Percentiles rank a stretch among this genome's conserved stretches.
These are phyloP conservation scores for Rhizopogon roseolus DNA, from an alignment of 768 basidiomycete genomes.

Conservation along the genomic window DNA sequence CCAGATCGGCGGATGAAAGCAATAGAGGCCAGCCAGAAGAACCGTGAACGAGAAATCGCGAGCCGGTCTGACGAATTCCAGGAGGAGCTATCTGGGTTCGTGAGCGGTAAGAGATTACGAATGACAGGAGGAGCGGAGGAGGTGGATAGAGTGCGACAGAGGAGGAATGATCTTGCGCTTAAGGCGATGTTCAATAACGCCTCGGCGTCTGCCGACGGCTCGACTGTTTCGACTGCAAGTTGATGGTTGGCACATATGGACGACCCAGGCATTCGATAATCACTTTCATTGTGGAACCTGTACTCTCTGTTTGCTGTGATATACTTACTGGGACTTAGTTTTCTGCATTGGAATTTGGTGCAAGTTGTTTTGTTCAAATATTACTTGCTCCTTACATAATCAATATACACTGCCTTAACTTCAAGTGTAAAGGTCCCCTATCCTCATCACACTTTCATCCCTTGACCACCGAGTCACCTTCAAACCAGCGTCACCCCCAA, in stretches of 20 bases:
- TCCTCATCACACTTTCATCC: too few relatives aligned
- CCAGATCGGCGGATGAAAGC: constrained; percentile 85
- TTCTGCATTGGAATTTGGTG: background rate
- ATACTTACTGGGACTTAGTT: background rate
- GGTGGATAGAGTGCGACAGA: constrained; percentile 81
- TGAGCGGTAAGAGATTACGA: constrained; percentile 81
- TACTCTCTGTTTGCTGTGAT: background rate
- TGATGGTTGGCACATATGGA: background rate
- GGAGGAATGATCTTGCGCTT: constrained; percentile 76
- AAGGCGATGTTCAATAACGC: constrained; percentile 76
- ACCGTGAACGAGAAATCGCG: constrained; percentile 70
- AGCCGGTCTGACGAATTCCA: constrained; percentile 78
- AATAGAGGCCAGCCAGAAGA: constrained; percentile 84
- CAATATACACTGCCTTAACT: too few relatives aligned
- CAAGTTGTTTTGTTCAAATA: background rate
- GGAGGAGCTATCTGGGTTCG: constrained; percentile 81
- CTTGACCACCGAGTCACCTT: too few relatives aligned
- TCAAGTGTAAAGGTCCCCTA: too few relatives aligned
- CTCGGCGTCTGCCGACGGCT: constrained; percentile 2
- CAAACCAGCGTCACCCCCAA: too few relatives aligned
- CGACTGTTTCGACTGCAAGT: background rate
- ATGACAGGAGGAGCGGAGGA: constrained; percentile 96
- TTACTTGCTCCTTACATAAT: too few relatives aligned
- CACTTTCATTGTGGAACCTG: background rate
- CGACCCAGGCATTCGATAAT: background rate